Percentiles rank a stretch among this genome's conserved stretches.
phyloP scores from a whole-genome alignment of 441 rosid species.

The Syzygium syzygioides region DNA sequence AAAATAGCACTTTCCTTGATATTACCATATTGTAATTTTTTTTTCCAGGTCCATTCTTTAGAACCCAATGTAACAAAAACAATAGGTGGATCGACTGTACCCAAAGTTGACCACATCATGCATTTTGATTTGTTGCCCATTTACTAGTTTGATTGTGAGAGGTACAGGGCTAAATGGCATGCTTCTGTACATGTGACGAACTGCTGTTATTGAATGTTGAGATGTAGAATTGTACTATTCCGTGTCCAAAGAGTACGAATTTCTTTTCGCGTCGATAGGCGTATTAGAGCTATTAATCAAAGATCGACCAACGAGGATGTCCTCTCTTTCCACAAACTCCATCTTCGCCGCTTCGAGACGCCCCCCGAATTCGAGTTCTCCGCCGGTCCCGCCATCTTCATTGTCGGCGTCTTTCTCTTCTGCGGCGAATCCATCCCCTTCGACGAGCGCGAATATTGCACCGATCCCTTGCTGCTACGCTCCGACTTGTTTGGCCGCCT shows the following conservation, averaged over 20 bases:
- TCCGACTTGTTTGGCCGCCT: not conserved
- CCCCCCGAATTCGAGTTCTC: not conserved
- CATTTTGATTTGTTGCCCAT: not conserved
- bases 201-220: not conserved
- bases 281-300: no score
- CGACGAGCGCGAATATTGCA: not conserved
- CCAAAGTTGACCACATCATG: not conserved
- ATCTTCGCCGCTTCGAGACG: not conserved
- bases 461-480: not conserved
- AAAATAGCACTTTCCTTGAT: not conserved
- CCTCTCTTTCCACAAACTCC: not conserved
- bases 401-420: not conserved
- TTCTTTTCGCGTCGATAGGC: not conserved
- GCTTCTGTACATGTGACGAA: not conserved
- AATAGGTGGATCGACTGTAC: not conserved
- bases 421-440: not conserved
- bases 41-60: not conserved
- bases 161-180: not conserved
- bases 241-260: no score
- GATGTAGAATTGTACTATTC: not conserved
- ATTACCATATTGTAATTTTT: not conserved
- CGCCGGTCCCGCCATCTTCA: not conserved
- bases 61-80: not conserved
- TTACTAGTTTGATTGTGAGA: not conserved
- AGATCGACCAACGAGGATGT: no score